Conservation (phyloP, 495 filamentous ascomycete species). For the Thermothielavioides terrestris region DNA sequence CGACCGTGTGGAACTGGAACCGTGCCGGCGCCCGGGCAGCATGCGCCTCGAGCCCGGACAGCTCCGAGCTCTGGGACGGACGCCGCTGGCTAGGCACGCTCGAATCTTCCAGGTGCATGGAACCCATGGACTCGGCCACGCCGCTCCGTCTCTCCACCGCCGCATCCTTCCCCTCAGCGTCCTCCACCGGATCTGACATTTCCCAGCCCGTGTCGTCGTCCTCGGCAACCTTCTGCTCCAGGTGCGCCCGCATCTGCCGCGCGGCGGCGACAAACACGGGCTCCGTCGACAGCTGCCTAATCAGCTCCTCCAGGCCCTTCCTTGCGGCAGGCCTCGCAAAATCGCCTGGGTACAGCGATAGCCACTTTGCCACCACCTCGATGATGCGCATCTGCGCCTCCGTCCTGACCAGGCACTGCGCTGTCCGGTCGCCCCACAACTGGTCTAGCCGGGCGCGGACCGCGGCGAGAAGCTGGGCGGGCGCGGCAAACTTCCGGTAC, state of each 20-base stretch:
- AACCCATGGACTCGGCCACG: slow-evolving; percentile 36
- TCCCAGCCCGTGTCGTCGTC: slow-evolving; percentile 80
- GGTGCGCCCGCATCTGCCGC: slow-evolving; percentile 64
- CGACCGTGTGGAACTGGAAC: slow-evolving; percentile 53
- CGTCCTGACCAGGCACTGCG: slow-evolving; percentile 57
- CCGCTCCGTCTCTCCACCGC: slow-evolving; percentile 20
- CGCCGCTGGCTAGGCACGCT: slow-evolving; percentile 28
- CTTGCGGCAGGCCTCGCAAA: slow-evolving; percentile 75
- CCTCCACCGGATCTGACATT: slow-evolving; percentile 51
- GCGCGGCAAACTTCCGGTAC: slow-evolving; percentile 90
- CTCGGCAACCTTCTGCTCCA: slow-evolving; percentile 56
- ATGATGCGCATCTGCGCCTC: slow-evolving; percentile 75
- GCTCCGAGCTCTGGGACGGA: slow-evolving; percentile 39
- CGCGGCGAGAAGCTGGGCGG: slow-evolving; percentile 61
- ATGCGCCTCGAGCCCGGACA: slow-evolving; percentile 27
- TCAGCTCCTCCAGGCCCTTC: slow-evolving; percentile 60
- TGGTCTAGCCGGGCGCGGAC: slow-evolving; percentile 67
- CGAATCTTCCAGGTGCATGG: slow-evolving; percentile 36
- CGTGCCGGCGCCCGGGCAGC: slow-evolving; percentile 15
- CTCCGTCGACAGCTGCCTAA: slow-evolving; percentile 55
- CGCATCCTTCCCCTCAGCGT: slow-evolving; percentile 28
- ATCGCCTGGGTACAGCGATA: slow-evolving; percentile 83
- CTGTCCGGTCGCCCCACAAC: slow-evolving; percentile 51
- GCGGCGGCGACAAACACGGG: slow-evolving; percentile 73
- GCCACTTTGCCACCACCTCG: slow-evolving; percentile 79